Conservation (phyloP, 1,284 basidiomycete genomes). For the Pterulicium gracile region DNA sequence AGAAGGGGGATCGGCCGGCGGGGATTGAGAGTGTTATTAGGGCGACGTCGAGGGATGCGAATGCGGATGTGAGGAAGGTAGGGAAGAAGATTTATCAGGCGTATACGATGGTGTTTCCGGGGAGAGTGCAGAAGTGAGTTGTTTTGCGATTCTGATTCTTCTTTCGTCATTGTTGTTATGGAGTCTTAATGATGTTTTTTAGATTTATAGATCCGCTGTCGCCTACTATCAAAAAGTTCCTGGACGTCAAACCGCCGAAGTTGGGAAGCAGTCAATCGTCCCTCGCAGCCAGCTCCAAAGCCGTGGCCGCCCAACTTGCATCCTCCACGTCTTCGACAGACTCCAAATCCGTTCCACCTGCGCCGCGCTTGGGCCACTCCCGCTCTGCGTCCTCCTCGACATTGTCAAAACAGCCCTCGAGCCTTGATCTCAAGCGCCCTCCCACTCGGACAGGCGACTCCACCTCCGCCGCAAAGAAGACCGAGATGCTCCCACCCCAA, state of each 20-base stretch:
- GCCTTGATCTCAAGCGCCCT: too few species aligned
- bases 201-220: slow-evolving; percentile 70
- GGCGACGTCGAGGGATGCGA: slow-evolving; percentile 61
- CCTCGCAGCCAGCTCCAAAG: slow-evolving; percentile 8
- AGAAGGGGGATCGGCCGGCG: slow-evolving; percentile 49
- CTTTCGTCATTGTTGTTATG: slow-evolving; percentile 5
- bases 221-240: slow-evolving; percentile 69
- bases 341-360: slow-evolving; percentile 9
- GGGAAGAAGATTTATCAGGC: slow-evolving; percentile 66
- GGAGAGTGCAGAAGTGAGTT: slow-evolving; percentile 56
- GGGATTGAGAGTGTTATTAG: slow-evolving; percentile 67
- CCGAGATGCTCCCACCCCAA: slow-evolving; percentile 15
- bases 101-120: slow-evolving; percentile 60
- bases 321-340: slow-evolving; percentile 14
- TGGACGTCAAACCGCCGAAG: slow-evolving; percentile 42
- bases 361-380: slow-evolving; percentile 1
- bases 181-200: slow-evolving; percentile 8
- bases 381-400: slow-evolving; percentile 5
- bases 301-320: slow-evolving; percentile 6
- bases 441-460: too few species aligned
- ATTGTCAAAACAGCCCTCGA: too few species aligned
- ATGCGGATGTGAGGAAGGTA: slow-evolving; percentile 61
- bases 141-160: slow-evolving; percentile 4
- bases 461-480: slow-evolving; percentile 13
- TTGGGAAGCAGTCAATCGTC: slow-evolving; percentile 8